phyloP scores from a whole-genome alignment of 371 early-diverging fungal species.

The Rhizopus sp. region DNA sequence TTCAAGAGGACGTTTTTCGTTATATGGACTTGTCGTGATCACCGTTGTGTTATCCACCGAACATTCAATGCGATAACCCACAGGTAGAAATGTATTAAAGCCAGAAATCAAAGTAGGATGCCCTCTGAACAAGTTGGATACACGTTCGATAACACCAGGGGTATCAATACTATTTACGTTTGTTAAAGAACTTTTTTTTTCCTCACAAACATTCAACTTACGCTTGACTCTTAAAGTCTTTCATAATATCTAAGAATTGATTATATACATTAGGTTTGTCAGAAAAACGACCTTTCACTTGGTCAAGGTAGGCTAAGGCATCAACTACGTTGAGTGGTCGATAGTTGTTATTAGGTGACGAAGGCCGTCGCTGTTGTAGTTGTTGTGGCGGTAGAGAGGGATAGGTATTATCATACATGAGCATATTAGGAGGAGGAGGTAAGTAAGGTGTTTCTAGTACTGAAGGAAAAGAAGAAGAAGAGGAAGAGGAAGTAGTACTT shows the following conservation, averaged over 20 bases:
- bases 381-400: neutral
- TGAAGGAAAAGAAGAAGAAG: neutral
- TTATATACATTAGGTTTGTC: constrained; percentile 95
- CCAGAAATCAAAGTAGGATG: constrained; percentile 94
- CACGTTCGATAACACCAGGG: constrained; percentile 97
- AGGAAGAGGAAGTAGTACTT: neutral
- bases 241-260: constrained; percentile 98
- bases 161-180: constrained; percentile 85
- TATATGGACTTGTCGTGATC: constrained; percentile 6
- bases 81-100: constrained; percentile 99
- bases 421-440: neutral
- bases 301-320: constrained; percentile 95
- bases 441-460: neutral
- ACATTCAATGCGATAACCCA: constrained; percentile 94
- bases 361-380: neutral
- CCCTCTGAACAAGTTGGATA: constrained; percentile 93
- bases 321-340: constrained; percentile 71
- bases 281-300: constrained; percentile 92
- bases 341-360: neutral
- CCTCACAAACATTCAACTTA: constrained; percentile 29
- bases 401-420: neutral
- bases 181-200: neutral
- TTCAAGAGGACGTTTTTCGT: constrained; percentile 68
- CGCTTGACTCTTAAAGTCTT: constrained; percentile 97
- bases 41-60: constrained; percentile 52